These are phyloP conservation scores for Fusarium devonianum DNA, from an alignment of 2,329 filamentous ascomycete genomes.

Conservation along the genomic window DNA sequence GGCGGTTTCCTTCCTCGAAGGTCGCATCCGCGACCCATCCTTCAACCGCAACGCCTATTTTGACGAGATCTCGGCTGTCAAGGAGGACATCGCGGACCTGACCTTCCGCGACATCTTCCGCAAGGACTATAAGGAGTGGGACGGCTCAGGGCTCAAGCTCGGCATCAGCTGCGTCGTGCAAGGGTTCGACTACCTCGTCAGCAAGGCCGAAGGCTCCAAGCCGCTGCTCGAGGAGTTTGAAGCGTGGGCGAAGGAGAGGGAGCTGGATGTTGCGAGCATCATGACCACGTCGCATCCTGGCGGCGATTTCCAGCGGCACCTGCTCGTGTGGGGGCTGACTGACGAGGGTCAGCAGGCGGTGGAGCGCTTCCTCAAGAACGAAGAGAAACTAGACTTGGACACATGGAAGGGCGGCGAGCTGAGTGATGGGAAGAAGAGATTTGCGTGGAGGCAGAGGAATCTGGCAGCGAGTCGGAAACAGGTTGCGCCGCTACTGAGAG, in stretches of 20 bases:
- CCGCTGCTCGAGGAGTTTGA: constrained; percentile 58
- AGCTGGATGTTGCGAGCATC: constrained; percentile 68
- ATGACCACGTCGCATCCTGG: constrained; percentile 71
- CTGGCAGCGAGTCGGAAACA: constrained; percentile 71
- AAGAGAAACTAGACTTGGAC: constrained; percentile 63
- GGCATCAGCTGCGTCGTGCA: constrained; percentile 74
- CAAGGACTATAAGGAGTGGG: constrained; percentile 88
- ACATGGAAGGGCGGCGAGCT: constrained; percentile 59
- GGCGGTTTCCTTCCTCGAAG: constrained; percentile 67
- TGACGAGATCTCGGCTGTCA: constrained; percentile 66
- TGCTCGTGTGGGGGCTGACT: constrained; percentile 71
- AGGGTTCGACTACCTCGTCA: constrained; percentile 65
- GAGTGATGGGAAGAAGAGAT: constrained; percentile 58
- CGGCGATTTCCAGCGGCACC: constrained; percentile 68
- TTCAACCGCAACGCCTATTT: constrained; percentile 67
- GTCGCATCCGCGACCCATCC: constrained; percentile 46
- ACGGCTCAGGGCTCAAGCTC: constrained; percentile 61
- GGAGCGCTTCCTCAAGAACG: constrained; percentile 59
- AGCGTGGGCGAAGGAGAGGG: constrained; percentile 62
- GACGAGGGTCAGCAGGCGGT: constrained; percentile 58
- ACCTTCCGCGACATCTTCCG: constrained; percentile 71
- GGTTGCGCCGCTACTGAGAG: constrained; percentile 70
- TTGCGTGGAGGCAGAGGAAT: constrained; percentile 72
- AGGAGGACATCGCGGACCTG: constrained; percentile 70
- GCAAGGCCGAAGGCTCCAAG: constrained; percentile 56